Evolutionary conservation across 2,329 filamentous ascomycete species (phyloP).

Genomic region (Thyridium curvatum): DNA sequence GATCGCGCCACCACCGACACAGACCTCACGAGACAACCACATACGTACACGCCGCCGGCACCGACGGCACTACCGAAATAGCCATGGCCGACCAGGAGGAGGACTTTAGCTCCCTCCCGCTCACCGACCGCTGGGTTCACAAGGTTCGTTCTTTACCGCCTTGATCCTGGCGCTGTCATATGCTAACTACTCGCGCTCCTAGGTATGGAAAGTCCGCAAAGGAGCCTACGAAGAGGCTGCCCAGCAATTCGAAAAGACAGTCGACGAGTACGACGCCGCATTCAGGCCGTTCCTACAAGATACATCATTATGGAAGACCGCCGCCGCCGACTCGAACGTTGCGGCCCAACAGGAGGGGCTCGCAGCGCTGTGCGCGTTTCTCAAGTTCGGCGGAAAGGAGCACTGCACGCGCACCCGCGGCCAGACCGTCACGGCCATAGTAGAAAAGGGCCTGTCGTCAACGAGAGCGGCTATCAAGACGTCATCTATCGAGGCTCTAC

Average conservation of each 20-base stretch:
- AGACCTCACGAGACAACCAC: not conserved
- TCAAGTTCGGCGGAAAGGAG: constrained; percentile 82
- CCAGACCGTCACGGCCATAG: constrained; percentile 69
- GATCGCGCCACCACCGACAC: not conserved
- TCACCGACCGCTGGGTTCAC: constrained; percentile 76
- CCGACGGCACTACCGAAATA: too few relatives aligned
- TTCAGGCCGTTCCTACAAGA: constrained; percentile 88
- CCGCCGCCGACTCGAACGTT: constrained; percentile 90
- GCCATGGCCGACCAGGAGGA: constrained; percentile 77
- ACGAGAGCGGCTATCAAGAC: constrained; percentile 85
- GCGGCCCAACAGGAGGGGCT: constrained; percentile 94
- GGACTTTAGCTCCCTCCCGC: constrained; percentile 72
- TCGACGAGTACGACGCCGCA: constrained; percentile 76
- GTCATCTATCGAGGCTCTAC: constrained; percentile 75
- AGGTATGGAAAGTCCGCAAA: constrained; percentile 97
- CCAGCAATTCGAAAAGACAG: constrained; percentile 77
- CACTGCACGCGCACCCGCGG: constrained; percentile 72
- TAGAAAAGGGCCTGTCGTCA: constrained; percentile 86
- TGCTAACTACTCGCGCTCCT: constrained; percentile 5
- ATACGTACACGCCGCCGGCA: too few relatives aligned
- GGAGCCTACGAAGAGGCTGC: constrained; percentile 88
- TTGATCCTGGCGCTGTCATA: not conserved
- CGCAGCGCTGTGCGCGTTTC: constrained; percentile 79
- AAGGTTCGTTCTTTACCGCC: constrained; percentile 47
- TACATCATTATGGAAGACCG: constrained; percentile 81